These are phyloP conservation scores for Aspergillus felis DNA, from an alignment of 2,329 filamentous ascomycete species.

Conservation along the genomic window DNA sequence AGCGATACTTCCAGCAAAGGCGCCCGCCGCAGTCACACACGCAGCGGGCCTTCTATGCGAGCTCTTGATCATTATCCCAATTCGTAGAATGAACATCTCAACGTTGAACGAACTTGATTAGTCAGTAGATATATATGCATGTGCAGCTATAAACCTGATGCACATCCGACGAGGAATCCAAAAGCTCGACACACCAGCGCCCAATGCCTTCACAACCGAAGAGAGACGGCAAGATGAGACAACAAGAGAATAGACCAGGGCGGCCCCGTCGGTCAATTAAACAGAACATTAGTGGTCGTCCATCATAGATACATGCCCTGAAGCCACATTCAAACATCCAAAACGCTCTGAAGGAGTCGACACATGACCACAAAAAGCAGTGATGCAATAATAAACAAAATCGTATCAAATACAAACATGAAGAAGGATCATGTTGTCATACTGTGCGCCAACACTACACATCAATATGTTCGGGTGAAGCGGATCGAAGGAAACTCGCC, in stretches of 20 bases:
- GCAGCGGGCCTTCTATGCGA: neutral
- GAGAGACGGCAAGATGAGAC: neutral
- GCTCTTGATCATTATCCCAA: neutral
- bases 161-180: neutral
- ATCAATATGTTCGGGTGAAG: neutral
- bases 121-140: neutral
- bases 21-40: too few relatives aligned
- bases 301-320: neutral
- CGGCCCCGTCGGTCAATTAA: neutral
- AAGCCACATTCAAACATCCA: neutral
- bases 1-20: neutral
- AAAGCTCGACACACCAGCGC: neutral
- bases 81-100: neutral
- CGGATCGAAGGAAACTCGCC: neutral
- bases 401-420: neutral
- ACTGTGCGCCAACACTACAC: neutral
- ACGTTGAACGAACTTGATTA: neutral
- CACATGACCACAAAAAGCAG: neutral
- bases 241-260: neutral
- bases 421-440: neutral
- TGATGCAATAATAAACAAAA: neutral
- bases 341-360: neutral
- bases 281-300: neutral
- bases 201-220: neutral
- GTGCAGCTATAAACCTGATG: neutral